Evolutionary conservation across 495 filamentous ascomycete genomes (phyloP).

Genomic region (Hypoxylon lenormandii): DNA sequence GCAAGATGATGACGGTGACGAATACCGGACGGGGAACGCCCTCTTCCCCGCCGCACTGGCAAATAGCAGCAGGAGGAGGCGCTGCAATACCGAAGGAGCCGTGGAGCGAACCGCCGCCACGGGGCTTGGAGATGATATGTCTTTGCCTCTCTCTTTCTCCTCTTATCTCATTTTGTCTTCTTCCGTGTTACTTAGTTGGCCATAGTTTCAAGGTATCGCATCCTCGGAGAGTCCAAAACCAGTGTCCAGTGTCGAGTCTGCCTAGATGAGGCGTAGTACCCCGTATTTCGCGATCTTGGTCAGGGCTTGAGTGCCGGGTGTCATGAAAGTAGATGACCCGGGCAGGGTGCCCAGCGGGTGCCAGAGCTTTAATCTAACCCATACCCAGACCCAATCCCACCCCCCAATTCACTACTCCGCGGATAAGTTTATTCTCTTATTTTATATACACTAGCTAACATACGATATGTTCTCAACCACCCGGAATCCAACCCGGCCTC

Average conservation of each 20-base stretch:
- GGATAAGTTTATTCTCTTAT: constrained; percentile 19
- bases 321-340: not conserved
- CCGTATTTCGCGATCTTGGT: constrained; percentile 11
- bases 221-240: not conserved
- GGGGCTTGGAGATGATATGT: constrained; percentile 8
- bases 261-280: constrained; percentile 34
- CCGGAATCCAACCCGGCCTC: not conserved
- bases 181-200: not conserved
- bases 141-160: not conserved
- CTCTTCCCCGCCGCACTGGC: constrained; percentile 11
- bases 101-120: constrained; percentile 10
- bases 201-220: not conserved
- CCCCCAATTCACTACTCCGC: not conserved
- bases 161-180: not conserved
- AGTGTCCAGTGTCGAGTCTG: constrained; percentile 16
- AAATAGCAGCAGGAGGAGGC: constrained; percentile 36
- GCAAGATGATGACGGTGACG: constrained; percentile 16
- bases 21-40: constrained; percentile 31
- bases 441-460: constrained; percentile 2
- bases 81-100: constrained; percentile 39
- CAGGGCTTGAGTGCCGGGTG: constrained; percentile 10
- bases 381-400: constrained; percentile 14
- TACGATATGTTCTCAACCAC: constrained; percentile 1
- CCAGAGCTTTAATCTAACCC: constrained; percentile 16
- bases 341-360: too few species aligned